Base-by-base conservation (phyloP, 805 yeast genomes). In the Ogataea henricii region DNA sequence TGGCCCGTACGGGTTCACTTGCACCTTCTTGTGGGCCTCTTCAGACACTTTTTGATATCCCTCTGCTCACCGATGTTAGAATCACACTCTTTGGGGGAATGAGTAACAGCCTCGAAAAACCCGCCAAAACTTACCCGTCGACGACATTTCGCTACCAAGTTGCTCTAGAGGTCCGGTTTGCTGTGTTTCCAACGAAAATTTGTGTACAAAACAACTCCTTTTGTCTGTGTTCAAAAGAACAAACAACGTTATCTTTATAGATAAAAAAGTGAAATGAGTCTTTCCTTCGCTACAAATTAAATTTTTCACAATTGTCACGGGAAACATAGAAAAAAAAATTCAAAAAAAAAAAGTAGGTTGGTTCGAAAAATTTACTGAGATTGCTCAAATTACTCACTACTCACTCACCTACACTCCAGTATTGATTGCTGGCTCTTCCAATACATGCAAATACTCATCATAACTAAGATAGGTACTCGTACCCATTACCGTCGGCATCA, bases 1-100 rank as follows among this genome's bases (percentile, higher is more conserved):
- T 58, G 97, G 95, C 14, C 96, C 99, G 63, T 92, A 92, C 55
- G 98, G 98, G 67, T 91, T 91, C 46, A 65, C 67, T 18, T 56
- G 58, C 53, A 56, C 59, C 48, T 55, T 68, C 46, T 57, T 64
- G 57, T 68, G 70, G 49, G 62, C 64, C 57, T 65, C 78, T 59
- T 77, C 82, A 30, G 73, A 63, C 26, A 78, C 77, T 65, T 76
- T 71, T 59, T 74, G 70, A 54, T 68, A 77, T 4, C 66, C 69
- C 12, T 61, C 67, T 37, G 40, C 6, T 3, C n/a, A 14, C 13
- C 6, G 29, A n/a, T 36, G 21, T 37, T 23, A 22, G 18, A n/a
- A n/a, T 13, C 14, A 27, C n/a, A 10, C 6, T 7, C 8, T 8
- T 22, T 8, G 8, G 25, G 25, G 25, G 8, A 22, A 22, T 6